Conservation (phyloP, 2,329 filamentous ascomycete species). For the Talaromyces atroroseus region DNA sequence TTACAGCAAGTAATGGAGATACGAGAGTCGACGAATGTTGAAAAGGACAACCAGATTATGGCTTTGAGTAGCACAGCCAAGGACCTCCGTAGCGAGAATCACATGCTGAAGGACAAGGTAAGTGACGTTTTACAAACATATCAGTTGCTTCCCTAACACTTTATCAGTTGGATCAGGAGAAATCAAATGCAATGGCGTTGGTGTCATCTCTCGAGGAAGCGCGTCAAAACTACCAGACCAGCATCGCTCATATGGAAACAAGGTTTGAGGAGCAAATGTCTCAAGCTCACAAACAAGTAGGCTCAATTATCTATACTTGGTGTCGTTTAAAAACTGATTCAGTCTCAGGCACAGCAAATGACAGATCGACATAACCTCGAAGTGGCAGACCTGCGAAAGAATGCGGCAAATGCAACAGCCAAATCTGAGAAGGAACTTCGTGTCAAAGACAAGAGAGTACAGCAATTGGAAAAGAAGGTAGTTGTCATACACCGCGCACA, state of each 20-base stretch:
- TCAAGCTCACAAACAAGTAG: slow-evolving; percentile 21
- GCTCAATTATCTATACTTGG: not conserved
- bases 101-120: slow-evolving; percentile 19
- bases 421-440: slow-evolving; percentile 26
- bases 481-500: not conserved
- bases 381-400: slow-evolving; percentile 20
- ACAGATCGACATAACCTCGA: slow-evolving; percentile 22
- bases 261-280: slow-evolving; percentile 20
- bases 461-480: slow-evolving; percentile 31
- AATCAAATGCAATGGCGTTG: slow-evolving; percentile 19
- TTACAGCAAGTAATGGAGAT: slow-evolving; percentile 15
- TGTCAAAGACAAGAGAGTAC: slow-evolving; percentile 26
- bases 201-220: slow-evolving; percentile 18
- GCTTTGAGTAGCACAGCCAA: slow-evolving; percentile 3
- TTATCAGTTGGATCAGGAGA: not conserved
- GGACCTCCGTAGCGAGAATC: slow-evolving; percentile 8
- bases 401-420: slow-evolving; percentile 22
- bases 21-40: slow-evolving; percentile 6
- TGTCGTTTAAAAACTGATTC: slow-evolving; percentile 3
- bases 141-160: not conserved
- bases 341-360: slow-evolving; percentile 16
- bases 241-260: slow-evolving; percentile 19
- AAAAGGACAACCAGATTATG: slow-evolving; percentile 11
- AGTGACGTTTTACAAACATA: not conserved
- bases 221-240: slow-evolving; percentile 17